Conservation (phyloP, 2,329 filamentous ascomycete species). For the Chaetomiaceae sp. region DNA sequence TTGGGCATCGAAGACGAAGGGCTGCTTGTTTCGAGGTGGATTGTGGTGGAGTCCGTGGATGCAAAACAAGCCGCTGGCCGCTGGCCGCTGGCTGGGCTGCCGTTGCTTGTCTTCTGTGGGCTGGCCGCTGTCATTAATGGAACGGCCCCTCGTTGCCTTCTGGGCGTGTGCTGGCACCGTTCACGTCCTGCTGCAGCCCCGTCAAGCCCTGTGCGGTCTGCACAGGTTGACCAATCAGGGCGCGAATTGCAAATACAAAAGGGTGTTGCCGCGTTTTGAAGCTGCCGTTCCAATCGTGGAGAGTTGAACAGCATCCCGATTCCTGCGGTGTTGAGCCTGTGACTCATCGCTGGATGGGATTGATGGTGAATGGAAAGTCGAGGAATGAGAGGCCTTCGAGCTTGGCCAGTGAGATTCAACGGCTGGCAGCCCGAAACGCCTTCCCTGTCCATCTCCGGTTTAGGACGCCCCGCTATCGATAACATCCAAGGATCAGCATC, state of each 20-base stretch:
- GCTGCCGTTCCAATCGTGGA: conserved; percentile 2
- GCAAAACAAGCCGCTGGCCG: too few relatives aligned
- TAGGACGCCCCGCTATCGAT: conserved; percentile 20
- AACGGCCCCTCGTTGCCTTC: too few relatives aligned
- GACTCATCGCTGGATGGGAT: conserved; percentile 19
- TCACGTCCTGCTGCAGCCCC: too few relatives aligned
- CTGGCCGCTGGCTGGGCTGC: too few relatives aligned
- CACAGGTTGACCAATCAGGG: too few relatives aligned
- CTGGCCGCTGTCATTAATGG: conserved; percentile 11
- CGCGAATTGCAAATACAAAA: conserved; percentile 6
- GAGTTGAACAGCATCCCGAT: neutral
- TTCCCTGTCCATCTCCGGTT: neutral
- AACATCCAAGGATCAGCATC: conserved; percentile 6
- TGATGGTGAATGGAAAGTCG: neutral
- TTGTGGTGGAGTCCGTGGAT: conserved; percentile 9
- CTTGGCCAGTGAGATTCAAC: neutral
- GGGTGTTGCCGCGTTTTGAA: conserved; percentile 20
- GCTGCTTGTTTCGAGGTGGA: neutral
- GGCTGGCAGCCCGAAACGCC: neutral
- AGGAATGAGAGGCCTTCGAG: neutral
- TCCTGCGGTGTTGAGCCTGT: conserved; percentile 4
- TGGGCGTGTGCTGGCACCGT: too few relatives aligned
- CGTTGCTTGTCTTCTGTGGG: too few relatives aligned
- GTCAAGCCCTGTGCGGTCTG: too few relatives aligned
- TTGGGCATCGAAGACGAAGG: conserved; percentile 20